phyloP scores from a whole-genome alignment of 2,329 filamentous ascomycete species.

The Claviceps spartinae region DNA sequence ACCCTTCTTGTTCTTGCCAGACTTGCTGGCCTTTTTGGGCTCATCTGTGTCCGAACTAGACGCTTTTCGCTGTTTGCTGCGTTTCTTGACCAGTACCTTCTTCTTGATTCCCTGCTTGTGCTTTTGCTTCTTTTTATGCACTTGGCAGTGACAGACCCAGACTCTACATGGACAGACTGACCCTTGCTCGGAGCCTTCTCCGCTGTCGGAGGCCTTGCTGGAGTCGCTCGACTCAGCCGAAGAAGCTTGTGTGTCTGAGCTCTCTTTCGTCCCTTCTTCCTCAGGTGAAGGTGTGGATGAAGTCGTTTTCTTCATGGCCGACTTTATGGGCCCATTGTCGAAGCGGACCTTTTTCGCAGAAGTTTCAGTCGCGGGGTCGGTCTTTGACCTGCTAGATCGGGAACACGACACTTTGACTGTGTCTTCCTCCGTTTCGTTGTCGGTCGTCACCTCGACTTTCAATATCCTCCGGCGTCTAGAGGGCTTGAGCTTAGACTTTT shows the following conservation, averaged over 20 bases:
- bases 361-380: conserved; percentile 1
- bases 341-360: conserved; percentile 32
- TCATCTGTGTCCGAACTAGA: conserved; percentile 6
- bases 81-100: conserved; percentile 4
- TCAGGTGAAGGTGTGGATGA: conserved; percentile 7
- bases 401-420: conserved; percentile 35
- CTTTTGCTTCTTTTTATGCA: background rate
- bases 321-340: conserved; percentile 19
- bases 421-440: conserved; percentile 38
- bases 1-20: conserved; percentile 7
- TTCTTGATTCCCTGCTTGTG: background rate
- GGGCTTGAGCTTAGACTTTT: conserved; percentile 13
- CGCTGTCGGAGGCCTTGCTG: conserved; percentile 11
- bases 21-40: conserved; percentile 10
- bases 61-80: conserved; percentile 2
- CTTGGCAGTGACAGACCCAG: conserved; percentile 12
- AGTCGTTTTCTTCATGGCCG: conserved; percentile 22
- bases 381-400: conserved; percentile 16
- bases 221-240: conserved; percentile 11
- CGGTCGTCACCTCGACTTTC: conserved; percentile 31
- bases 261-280: background rate
- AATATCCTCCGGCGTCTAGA: conserved; percentile 19
- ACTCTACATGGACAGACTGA: conserved; percentile 16
- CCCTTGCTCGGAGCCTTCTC: conserved; percentile 21
- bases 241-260: conserved; percentile 8